Evolutionary conservation across 371 early-diverging fungal genomes (phyloP).

Genomic region (Actinomortierella wolfii): DNA sequence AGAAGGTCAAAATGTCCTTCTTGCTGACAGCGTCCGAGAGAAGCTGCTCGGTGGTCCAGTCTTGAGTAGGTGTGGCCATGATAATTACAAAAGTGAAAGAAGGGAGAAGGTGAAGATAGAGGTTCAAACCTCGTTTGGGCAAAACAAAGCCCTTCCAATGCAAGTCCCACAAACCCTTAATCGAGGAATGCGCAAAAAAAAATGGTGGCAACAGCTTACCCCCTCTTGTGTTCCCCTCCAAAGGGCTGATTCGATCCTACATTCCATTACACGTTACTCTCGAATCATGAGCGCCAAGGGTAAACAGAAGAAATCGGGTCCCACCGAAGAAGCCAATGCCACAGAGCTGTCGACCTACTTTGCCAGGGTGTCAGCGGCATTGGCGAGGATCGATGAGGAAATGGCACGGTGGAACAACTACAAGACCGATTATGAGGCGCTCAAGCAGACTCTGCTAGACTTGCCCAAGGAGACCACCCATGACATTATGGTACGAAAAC

Average conservation of each 20-base stretch:
- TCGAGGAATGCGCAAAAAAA: too few species aligned
- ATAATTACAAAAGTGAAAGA: neutral
- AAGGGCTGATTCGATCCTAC: too few species aligned
- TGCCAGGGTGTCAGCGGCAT: constrained; percentile 29
- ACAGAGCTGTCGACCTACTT: constrained; percentile 36
- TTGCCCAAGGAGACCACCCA: constrained; percentile 59
- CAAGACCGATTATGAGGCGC: constrained; percentile 59
- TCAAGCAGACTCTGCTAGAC: constrained; percentile 54
- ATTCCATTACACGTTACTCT: too few species aligned
- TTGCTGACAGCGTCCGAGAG: constrained; percentile 63
- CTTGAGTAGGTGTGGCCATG: constrained; percentile 49
- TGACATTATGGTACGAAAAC: constrained; percentile 55
- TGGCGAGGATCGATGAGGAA: constrained; percentile 32
- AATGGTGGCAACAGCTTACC: too few species aligned
- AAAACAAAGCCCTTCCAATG: too few species aligned
- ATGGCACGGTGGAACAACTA: constrained; percentile 54
- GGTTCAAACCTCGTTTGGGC: too few species aligned
- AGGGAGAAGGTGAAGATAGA: too few species aligned
- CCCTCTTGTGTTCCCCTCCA: too few species aligned
- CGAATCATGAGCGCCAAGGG: too few species aligned
- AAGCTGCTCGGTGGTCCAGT: constrained; percentile 65
- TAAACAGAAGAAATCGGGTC: neutral
- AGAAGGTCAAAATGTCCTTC: constrained; percentile 63
- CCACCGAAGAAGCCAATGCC: constrained; percentile 15
- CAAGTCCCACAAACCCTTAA: too few species aligned